Base-by-base conservation (phyloP, 257 asterid species). In the Linaria vulgaris region DNA sequence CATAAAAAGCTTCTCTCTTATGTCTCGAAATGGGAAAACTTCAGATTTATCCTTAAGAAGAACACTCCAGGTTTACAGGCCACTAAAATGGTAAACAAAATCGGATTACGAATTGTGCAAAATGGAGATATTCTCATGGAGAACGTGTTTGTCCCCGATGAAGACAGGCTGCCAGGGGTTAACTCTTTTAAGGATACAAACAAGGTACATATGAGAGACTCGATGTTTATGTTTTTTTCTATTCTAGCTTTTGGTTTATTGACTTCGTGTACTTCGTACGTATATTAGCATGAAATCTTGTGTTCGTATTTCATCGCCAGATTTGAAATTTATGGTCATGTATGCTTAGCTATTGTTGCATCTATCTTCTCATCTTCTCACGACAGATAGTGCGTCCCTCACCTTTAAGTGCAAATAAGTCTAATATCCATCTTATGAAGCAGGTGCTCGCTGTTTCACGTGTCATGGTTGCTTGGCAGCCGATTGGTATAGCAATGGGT, bases 391-490 rank as follows among this genome's bases (percentile, higher is more conserved):
- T 47, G 21, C 13, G 46, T 61, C 69, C 15, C 24, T 63, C 24
- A 11, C 44, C 56, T 72, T 39, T 3, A 19, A 11, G 19, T 52
- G 60, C 41, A 13, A 23, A 14, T 14, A 59, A 25, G n/a, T n/a
- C n/a, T 49, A 53, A 37, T 23, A 13, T 60, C 48, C n/a, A 54
- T 37, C 68, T 65, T 53, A 48, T 59, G 57, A 59, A 59, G 67
- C 77, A 94, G 99, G 97, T 94, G 60, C 97, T 94, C 53, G 99
- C 96, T 66, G 95, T 85, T 68, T 90, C 97, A 14, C 94, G 97
- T 2, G 84, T 94, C 71, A 85, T 94, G 96, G 99, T 94, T 59
- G 82, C 95, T 9, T 94, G 99, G 97, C 80, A 80, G 71, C 96
- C 97, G 25, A 82, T 94, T 72, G 99, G 99, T 82, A 78, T 94